Percentiles rank a stretch among this genome's conserved stretches.
phyloP scores from a whole-genome alignment of 768 basidiomycete genomes.

The Chlorophyllum brunneum region DNA sequence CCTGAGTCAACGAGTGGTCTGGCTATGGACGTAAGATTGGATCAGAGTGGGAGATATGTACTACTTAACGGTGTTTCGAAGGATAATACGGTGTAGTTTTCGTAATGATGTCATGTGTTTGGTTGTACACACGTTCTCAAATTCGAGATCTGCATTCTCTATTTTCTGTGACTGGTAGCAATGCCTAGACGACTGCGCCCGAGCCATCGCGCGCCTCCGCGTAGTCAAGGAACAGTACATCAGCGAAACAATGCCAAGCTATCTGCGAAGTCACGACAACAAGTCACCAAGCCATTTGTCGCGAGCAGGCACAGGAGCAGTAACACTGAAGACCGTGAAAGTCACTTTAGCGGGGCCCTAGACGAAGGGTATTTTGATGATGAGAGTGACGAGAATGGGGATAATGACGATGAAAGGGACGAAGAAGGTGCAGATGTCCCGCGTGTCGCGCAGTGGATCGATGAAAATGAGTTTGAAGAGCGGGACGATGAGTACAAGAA shows the following conservation, averaged over 20 bases:
- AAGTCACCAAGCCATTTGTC: neutral
- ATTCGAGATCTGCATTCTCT: neutral
- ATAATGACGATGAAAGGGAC: neutral
- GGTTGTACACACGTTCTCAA: neutral
- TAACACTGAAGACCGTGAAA: conserved; percentile 7
- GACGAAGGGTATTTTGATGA: neutral
- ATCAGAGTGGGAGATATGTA: conserved; percentile 53
- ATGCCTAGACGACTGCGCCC: conserved; percentile 40
- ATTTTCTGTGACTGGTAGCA: neutral
- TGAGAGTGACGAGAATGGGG: conserved; percentile 7
- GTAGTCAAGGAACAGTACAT: neutral
- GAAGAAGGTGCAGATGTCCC: conserved; percentile 23
- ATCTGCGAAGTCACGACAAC: neutral
- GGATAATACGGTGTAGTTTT: neutral
- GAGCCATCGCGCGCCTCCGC: neutral
- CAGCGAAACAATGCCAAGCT: neutral
- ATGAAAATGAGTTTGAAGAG: conserved; percentile 24
- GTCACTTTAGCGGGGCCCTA: neutral
- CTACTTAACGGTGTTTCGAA: conserved; percentile 26
- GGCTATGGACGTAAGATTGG: conserved; percentile 54
- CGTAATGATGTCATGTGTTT: conserved; percentile 5
- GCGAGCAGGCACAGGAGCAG: neutral
- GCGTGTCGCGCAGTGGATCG: conserved; percentile 19
- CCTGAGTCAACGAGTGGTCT: conserved; percentile 50
- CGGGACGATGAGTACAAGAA: conserved; percentile 31